Evolutionary conservation across 2,329 filamentous ascomycete genomes (phyloP).

Genomic region (Aureobasidium sp.): DNA sequence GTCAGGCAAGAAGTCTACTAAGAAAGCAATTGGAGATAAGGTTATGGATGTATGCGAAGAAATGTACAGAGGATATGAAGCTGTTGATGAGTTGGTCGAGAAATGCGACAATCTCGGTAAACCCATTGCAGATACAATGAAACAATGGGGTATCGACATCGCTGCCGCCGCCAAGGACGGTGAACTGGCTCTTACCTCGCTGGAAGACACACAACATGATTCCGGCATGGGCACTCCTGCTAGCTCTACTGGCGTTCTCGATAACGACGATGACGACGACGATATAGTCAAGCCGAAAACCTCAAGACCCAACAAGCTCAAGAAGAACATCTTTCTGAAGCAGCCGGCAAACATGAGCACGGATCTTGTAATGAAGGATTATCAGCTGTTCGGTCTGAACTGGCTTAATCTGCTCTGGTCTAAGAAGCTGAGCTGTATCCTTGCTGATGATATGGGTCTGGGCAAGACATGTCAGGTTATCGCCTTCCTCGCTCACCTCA

Average conservation of each 20-base stretch:
- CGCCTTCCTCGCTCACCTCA: constrained; percentile 75
- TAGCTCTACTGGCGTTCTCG: constrained; percentile 26
- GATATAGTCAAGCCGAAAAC: constrained; percentile 29
- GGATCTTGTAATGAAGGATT: constrained; percentile 75
- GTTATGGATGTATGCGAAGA: constrained; percentile 58
- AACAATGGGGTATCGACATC: constrained; percentile 59
- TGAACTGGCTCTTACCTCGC: constrained; percentile 51
- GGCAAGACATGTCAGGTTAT: constrained; percentile 98
- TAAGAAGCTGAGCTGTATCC: constrained; percentile 72
- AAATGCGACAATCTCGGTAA: constrained; percentile 66
- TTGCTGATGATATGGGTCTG: constrained; percentile 92
- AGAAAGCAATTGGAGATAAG: constrained; percentile 52
- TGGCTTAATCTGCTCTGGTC: constrained; percentile 83
- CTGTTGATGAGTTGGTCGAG: constrained; percentile 72
- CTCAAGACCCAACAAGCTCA: constrained; percentile 21
- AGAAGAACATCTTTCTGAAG: constrained; percentile 39
- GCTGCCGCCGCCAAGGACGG: constrained; percentile 51
- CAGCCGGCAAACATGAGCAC: constrained; percentile 74
- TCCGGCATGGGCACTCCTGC: constrained; percentile 59
- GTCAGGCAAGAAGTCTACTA: constrained; percentile 41
- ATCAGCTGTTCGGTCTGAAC: constrained; percentile 89
- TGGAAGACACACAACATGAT: constrained; percentile 45
- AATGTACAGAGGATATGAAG: constrained; percentile 71
- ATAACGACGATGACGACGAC: constrained; percentile 22
- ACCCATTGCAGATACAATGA: constrained; percentile 55